Conservation (phyloP, 1,284 basidiomycete species). For the Ceratobasidium sp. region DNA sequence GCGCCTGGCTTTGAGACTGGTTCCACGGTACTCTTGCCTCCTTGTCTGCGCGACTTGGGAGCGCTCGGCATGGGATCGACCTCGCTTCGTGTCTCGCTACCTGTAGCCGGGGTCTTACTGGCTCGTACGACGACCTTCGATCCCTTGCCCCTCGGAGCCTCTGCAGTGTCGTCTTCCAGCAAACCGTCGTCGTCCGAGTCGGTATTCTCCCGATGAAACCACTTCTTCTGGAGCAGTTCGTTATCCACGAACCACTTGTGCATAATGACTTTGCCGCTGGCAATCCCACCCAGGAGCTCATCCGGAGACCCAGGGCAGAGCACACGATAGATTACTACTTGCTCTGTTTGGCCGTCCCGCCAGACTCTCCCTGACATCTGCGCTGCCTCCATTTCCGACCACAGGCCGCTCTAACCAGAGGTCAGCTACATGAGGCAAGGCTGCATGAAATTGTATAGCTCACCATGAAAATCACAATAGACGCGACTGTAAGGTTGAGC, state of each 20-base stretch:
- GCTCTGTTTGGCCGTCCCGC: neutral
- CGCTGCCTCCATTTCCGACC: constrained; percentile 12
- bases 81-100: no score
- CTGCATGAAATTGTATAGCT: neutral
- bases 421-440: neutral
- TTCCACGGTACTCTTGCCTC: no score
- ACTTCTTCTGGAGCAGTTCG: neutral
- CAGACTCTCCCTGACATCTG: neutral
- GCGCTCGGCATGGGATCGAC: no score
- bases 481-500: constrained; percentile 5
- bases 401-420: constrained; percentile 3
- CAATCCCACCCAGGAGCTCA: neutral
- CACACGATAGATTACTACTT: constrained; percentile 9
- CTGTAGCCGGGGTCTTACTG: no score
- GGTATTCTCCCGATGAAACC: neutral
- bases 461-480: neutral
- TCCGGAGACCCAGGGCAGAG: neutral
- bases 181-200: neutral
- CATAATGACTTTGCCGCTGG: constrained; percentile 7
- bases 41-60: no score
- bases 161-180: no score
- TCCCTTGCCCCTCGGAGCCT: no score
- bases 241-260: neutral
- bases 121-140: no score
- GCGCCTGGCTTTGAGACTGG: no score